Conservation (phyloP, 441 rosid genomes). For the Theobroma grandiflorum region DNA sequence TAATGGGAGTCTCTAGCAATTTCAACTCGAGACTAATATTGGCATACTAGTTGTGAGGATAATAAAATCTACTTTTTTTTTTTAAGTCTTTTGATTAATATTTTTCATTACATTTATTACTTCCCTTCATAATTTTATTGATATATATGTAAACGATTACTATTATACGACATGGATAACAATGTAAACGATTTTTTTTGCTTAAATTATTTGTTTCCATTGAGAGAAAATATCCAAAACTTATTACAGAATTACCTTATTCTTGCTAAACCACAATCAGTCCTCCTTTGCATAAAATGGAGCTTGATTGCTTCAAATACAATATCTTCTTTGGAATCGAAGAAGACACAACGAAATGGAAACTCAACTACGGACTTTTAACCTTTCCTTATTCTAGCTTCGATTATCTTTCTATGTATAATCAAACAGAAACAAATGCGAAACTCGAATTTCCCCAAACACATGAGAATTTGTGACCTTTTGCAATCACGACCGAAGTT, state of each 20-base stretch:
- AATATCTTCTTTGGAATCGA: constrained; percentile 45
- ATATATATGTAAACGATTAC: no score
- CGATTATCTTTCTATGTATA: not conserved
- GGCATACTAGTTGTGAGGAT: no score
- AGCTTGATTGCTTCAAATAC: constrained; percentile 78
- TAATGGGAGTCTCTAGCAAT: no score
- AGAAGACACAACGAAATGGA: not conserved
- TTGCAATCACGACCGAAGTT: not conserved
- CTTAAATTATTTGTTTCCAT: not conserved
- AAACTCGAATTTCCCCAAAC: not conserved
- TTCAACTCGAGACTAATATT: no score
- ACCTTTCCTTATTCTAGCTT: constrained; percentile 12
- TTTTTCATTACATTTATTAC: no score
- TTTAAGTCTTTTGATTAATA: no score
- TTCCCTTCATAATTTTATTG: no score
- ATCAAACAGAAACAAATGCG: not conserved
- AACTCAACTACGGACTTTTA: constrained; percentile 2
- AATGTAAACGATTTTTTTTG: no score
- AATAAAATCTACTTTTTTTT: no score
- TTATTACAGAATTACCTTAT: constrained; percentile 12
- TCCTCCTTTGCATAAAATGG: constrained; percentile 47
- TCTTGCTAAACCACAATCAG: constrained; percentile 29
- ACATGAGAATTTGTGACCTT: not conserved
- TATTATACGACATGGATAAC: no score
- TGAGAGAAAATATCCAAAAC: not conserved